A percentile compares a stretch with the other conserved stretches of the same genome.
Conservation (phyloP, 2,329 filamentous ascomycete species). For the Blastomyces emzantsi region DNA sequence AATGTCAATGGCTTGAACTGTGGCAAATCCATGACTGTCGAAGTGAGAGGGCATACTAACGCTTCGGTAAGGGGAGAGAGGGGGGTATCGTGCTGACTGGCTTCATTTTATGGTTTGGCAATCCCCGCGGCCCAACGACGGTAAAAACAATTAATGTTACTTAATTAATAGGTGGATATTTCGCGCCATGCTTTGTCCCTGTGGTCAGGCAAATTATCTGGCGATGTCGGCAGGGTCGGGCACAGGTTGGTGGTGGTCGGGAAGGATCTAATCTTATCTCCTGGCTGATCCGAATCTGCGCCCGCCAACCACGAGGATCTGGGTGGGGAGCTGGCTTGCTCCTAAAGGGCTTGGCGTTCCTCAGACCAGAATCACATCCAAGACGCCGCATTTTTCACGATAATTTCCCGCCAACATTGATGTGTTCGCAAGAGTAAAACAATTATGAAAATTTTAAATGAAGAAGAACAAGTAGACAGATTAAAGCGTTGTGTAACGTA, state of each 20-base stretch:
- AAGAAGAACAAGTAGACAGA: not conserved
- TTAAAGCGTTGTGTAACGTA: not conserved
- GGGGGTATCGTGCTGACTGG: not conserved
- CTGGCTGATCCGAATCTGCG: not conserved
- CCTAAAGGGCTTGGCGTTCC: too few relatives aligned
- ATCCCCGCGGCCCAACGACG: not conserved
- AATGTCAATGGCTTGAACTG: not conserved
- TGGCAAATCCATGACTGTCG: not conserved
- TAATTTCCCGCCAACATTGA: not conserved
- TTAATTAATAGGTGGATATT: not conserved
- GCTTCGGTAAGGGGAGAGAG: not conserved
- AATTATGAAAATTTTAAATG: not conserved
- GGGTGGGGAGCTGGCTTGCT: too few relatives aligned
- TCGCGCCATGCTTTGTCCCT: too few relatives aligned
- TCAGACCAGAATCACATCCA: not conserved
- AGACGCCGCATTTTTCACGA: not conserved
- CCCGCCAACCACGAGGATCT: slow-evolving; percentile 3
- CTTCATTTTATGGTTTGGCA: not conserved
- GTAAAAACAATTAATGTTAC: not conserved
- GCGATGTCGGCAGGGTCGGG: too few relatives aligned
- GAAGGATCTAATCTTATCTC: slow-evolving; percentile 17
- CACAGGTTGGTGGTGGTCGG: not conserved
- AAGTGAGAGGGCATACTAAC: too few relatives aligned
- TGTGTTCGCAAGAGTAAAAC: not conserved
- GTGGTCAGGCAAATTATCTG: too few relatives aligned